Conservation (phyloP, 805 yeast genomes). For the Nakazawaea laoshanensis region DNA sequence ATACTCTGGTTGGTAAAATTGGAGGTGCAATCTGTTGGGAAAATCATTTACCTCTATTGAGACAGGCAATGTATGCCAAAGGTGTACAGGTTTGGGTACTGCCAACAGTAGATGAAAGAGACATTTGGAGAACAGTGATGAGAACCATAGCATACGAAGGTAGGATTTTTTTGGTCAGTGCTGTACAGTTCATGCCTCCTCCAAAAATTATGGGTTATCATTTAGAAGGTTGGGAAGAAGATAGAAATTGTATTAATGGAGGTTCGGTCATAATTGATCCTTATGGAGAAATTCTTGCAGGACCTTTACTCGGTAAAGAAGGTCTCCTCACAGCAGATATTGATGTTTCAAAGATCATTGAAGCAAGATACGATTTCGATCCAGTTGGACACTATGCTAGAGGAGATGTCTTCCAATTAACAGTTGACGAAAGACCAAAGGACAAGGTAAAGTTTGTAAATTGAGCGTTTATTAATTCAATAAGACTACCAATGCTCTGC, state of each 20-base stretch:
- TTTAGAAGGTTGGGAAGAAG: conserved; percentile 22
- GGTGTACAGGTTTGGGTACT: conserved; percentile 34
- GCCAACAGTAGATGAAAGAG: conserved; percentile 36
- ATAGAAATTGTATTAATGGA: conserved; percentile 28
- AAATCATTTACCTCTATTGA: conserved; percentile 30
- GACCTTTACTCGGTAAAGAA: conserved; percentile 31
- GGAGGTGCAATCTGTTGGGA: conserved; percentile 44
- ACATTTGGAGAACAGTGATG: conserved; percentile 34
- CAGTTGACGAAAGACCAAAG: conserved; percentile 27
- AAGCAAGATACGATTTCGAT: conserved; percentile 34
- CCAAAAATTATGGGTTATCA: conserved; percentile 16
- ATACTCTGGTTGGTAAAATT: conserved; percentile 25
- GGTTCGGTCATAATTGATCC: conserved; percentile 32
- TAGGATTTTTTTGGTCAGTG: conserved; percentile 28
- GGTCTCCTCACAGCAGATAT: conserved; percentile 32
- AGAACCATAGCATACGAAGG: conserved; percentile 34
- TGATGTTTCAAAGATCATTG: conserved; percentile 26
- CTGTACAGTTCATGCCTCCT: conserved; percentile 29
- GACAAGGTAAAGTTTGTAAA: conserved; percentile 5
- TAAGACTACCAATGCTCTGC: neutral
- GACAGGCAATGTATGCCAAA: conserved; percentile 33
- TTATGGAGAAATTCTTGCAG: conserved; percentile 33
- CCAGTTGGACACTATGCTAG: conserved; percentile 34
- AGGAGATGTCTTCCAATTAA: conserved; percentile 32
- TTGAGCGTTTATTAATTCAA: neutral